Evolutionary conservation across 148 eudicot species (phyloP), one percentile per base, ranked within the genome.

Genomic region (Rhododendron griersonianum): DNA sequence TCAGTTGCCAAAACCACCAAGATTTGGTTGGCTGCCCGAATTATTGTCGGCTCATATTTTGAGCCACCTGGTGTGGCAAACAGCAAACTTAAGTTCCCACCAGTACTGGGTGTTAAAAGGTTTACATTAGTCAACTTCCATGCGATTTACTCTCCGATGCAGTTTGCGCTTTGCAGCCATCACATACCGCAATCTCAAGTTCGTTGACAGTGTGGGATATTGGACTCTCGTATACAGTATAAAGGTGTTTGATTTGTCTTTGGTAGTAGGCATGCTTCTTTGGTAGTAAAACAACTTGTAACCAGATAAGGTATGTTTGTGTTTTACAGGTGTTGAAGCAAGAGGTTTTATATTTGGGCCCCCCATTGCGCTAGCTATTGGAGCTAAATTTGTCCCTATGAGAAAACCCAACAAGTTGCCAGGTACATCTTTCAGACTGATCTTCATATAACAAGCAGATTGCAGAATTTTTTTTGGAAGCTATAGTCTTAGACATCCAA

Each of bases 311-410:
- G 3, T 41, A 25, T 44, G 77, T 83, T 88, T 76, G 53, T 57
- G 5, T 79, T 57, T 37, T 93, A 90, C 90, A 96, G 99, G 99
- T 89, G 84, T 96, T 89, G 99, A 96, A 88, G 99, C 99, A 41
- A 93, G 99, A 90, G 99, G 99, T 23, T 96, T 96, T 87, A 96
- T 96, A 87, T 96, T 96, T 87, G 99, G 99, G 78, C 98, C 99
- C 87, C 99, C 99, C 13, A 93, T 96, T 88, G 99, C 99, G 21
- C 80, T 96, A 90, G 99, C 99, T 86, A 94, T 96, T 86, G 99
- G 99, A 44, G 99, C 99, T 50, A 96, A 96, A 86, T 96, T 96
- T 91, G 99, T 95, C 75, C 99, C 99, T 18, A 88, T 96, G 91
- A 93, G 99, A 85, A 96, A 96, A 84, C 99, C 99, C 23, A 95